phyloP scores from a whole-genome alignment of 2,329 filamentous ascomycete species.

The Nemania sp. region DNA sequence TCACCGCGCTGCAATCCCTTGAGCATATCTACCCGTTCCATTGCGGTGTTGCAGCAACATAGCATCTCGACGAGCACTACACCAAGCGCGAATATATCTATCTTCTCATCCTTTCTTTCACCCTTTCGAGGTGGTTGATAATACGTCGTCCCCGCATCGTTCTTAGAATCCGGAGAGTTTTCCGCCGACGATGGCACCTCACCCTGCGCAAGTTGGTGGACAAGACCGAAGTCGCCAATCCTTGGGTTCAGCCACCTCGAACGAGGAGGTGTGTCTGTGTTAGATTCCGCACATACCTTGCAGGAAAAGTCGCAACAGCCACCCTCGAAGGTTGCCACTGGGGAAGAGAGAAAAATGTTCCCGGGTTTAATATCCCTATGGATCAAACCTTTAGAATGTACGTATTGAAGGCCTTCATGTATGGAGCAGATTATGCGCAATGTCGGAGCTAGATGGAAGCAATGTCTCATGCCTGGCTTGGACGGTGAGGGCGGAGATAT shows the following conservation, averaged over 20 bases:
- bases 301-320: constrained; percentile 49
- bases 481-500: constrained; percentile 47
- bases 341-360: constrained; percentile 71
- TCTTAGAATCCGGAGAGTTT: constrained; percentile 41
- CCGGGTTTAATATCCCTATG: constrained; percentile 76
- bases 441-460: constrained; percentile 71
- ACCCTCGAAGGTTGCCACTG: constrained; percentile 49
- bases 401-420: constrained; percentile 71
- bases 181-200: constrained; percentile 44
- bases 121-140: constrained; percentile 64
- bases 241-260: constrained; percentile 65
- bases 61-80: constrained; percentile 72
- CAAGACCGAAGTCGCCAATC: constrained; percentile 76
- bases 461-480: constrained; percentile 57
- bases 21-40: constrained; percentile 57
- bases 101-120: constrained; percentile 60
- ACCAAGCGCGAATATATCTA: constrained; percentile 71
- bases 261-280: not conserved
- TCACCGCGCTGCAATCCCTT: constrained; percentile 44
- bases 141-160: constrained; percentile 71
- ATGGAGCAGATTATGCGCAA: constrained; percentile 68
- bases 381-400: constrained; percentile 70
- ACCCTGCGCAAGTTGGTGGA: constrained; percentile 61
- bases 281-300: constrained; percentile 33
- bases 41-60: constrained; percentile 64